Percentiles rank a stretch among this genome's conserved stretches.
phyloP scores from a whole-genome alignment of 371 early-diverging fungal species.

The Catenaria anguillulae region DNA sequence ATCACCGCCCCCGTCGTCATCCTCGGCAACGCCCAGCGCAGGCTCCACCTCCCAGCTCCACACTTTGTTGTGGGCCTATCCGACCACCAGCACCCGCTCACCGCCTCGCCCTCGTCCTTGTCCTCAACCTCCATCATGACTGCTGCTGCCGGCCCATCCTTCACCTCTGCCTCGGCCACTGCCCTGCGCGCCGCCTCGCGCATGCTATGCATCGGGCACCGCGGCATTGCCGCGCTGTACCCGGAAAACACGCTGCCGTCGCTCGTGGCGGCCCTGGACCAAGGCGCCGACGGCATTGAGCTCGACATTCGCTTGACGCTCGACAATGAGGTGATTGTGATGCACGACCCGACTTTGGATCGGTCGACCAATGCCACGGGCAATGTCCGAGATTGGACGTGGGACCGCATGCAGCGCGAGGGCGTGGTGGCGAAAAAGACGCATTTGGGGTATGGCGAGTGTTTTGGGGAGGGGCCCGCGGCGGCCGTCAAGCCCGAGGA shows the following conservation, averaged over 20 bases:
- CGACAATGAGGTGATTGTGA: constrained; percentile 44
- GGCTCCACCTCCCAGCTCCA: too few species aligned
- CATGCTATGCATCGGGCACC: constrained; percentile 13
- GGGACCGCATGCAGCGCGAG: constrained; percentile 42
- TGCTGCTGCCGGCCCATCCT: too few species aligned
- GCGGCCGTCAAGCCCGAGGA: constrained; percentile 10
- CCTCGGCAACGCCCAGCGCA: too few species aligned
- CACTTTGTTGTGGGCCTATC: too few species aligned
- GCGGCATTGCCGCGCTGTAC: constrained; percentile 41
- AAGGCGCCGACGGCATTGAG: constrained; percentile 43
- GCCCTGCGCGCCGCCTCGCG: too few species aligned
- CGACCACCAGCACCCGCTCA: too few species aligned
- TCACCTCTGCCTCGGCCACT: too few species aligned
- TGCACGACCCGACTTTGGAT: constrained; percentile 43
- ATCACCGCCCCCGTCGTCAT: too few species aligned
- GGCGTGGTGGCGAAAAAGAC: constrained; percentile 18
- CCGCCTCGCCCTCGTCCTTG: too few species aligned
- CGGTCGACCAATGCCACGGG: constrained; percentile 44
- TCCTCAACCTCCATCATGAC: too few species aligned
- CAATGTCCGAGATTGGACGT: constrained; percentile 26
- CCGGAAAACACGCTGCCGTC: constrained; percentile 48
- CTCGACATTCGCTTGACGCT: constrained; percentile 39
- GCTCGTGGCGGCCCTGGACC: constrained; percentile 35
- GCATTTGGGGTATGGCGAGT: not conserved
- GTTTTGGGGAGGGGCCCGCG: constrained; percentile 18